Conservation (phyloP, 2,329 filamentous ascomycete species). For the Colletotrichum gigasporum region DNA sequence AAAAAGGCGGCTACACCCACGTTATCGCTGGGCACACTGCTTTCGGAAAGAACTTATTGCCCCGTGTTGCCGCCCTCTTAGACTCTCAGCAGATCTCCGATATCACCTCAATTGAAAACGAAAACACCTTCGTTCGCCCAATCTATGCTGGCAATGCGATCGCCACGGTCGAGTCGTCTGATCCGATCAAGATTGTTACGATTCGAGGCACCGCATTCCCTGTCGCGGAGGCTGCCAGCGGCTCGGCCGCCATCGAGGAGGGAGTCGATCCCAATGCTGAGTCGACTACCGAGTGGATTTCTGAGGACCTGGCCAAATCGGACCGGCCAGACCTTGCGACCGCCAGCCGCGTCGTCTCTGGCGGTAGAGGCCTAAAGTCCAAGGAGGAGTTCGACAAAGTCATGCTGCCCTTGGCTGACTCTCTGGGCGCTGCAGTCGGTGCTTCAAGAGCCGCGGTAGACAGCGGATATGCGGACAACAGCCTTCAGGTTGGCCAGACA, state of each 20-base stretch:
- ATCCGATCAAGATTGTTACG: conserved; percentile 88
- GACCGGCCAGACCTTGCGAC: conserved; percentile 93
- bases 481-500: conserved; percentile 96
- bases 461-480: conserved; percentile 98
- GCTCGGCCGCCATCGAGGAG: conserved; percentile 80
- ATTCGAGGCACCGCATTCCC: conserved; percentile 94
- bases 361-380: conserved; percentile 93
- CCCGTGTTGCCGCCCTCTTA: conserved; percentile 88
- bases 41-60: conserved; percentile 95
- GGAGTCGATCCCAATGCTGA: conserved; percentile 85
- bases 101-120: conserved; percentile 84
- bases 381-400: conserved; percentile 97
- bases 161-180: conserved; percentile 90
- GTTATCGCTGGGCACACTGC: conserved; percentile 91
- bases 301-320: conserved; percentile 90
- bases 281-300: conserved; percentile 85
- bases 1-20: conserved; percentile 93
- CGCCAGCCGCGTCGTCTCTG: conserved; percentile 90
- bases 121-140: conserved; percentile 94
- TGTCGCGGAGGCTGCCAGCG: conserved; percentile 74
- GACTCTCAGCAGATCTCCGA: conserved; percentile 96
- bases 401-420: conserved; percentile 91
- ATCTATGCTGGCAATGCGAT: conserved; percentile 99
- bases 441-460: conserved; percentile 95
- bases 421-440: conserved; percentile 93